Conservation (phyloP, 2,329 filamentous ascomycete genomes). For the Fusarium sororula region DNA sequence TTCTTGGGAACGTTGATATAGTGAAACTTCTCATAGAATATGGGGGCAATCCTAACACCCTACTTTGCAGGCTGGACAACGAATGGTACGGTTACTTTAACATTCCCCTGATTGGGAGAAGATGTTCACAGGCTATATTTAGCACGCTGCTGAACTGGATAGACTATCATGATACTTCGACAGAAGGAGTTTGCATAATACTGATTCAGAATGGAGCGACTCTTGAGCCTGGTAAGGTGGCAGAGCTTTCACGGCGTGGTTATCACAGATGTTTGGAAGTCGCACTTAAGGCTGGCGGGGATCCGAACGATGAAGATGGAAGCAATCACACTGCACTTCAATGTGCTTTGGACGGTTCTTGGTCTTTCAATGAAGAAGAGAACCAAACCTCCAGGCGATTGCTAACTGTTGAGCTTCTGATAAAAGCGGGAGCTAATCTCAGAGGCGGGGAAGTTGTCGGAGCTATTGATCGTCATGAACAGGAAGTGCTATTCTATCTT, state of each 20-base stretch:
- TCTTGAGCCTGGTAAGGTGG: rapidly evolving
- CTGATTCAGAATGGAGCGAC: rapidly evolving
- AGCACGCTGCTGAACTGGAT: no score
- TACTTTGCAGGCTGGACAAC: rapidly evolving
- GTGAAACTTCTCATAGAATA: rapidly evolving
- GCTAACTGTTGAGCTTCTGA: background rate
- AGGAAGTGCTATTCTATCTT: rapidly evolving
- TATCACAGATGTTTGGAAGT: rapidly evolving
- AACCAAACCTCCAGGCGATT: rapidly evolving
- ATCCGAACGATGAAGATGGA: rapidly evolving
- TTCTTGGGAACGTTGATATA: rapidly evolving
- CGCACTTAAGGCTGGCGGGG: rapidly evolving
- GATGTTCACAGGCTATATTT: no score
- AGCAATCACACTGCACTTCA: rapidly evolving
- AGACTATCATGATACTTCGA: no score
- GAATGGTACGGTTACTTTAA: background rate
- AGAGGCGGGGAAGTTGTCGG: rapidly evolving
- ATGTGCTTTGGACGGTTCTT: background rate
- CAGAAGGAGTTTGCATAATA: rapidly evolving
- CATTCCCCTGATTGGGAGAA: no score
- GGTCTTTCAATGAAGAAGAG: rapidly evolving
- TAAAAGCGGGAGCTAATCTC: rapidly evolving
- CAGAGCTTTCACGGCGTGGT: rapidly evolving
- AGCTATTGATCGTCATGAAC: rapidly evolving
- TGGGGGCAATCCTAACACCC: rapidly evolving